Conservation (phyloP, 169 alveolate genomes). For the Cystoisospora suis region DNA sequence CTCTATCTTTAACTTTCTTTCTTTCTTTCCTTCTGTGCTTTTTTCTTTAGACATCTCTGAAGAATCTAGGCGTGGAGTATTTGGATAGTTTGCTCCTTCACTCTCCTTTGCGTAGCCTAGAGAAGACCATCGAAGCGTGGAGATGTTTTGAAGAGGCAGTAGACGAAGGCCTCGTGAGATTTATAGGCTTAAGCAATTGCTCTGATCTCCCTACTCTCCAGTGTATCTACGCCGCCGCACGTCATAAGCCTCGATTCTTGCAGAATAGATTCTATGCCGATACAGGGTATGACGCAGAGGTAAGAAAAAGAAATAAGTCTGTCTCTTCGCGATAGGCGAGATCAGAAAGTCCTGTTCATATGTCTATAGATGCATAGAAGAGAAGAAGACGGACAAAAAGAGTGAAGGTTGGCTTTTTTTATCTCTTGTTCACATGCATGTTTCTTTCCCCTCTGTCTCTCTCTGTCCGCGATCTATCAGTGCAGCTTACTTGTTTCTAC, state of each 20-base stretch:
- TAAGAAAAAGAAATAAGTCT: background rate
- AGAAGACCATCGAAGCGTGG: slow-evolving; percentile 47
- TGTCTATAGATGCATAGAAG: no score
- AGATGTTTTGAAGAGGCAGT: slow-evolving; percentile 35
- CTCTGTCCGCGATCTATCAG: no score
- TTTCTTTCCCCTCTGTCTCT: no score
- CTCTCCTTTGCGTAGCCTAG: slow-evolving; percentile 25
- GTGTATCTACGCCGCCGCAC: slow-evolving; percentile 20
- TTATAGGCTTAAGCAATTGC: slow-evolving; percentile 42
- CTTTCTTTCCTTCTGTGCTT: background rate
- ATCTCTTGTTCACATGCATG: no score
- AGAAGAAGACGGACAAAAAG: no score
- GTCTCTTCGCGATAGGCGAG: no score
- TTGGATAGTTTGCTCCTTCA: slow-evolving; percentile 45
- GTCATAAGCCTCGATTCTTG: slow-evolving; percentile 1
- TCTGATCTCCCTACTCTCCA: background rate
- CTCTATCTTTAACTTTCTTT: background rate
- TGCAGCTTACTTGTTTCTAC: no score
- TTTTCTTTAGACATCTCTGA: slow-evolving; percentile 8
- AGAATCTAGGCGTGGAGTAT: background rate
- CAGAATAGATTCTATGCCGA: slow-evolving; percentile 49
- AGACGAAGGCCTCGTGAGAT: slow-evolving; percentile 12
- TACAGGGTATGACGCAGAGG: slow-evolving; percentile 43
- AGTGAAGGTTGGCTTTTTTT: no score
- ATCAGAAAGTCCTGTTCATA: no score